These are phyloP conservation scores for Talaromyces amestolkiae DNA, from an alignment of 2,329 filamentous ascomycete species.

Conservation along the genomic window DNA sequence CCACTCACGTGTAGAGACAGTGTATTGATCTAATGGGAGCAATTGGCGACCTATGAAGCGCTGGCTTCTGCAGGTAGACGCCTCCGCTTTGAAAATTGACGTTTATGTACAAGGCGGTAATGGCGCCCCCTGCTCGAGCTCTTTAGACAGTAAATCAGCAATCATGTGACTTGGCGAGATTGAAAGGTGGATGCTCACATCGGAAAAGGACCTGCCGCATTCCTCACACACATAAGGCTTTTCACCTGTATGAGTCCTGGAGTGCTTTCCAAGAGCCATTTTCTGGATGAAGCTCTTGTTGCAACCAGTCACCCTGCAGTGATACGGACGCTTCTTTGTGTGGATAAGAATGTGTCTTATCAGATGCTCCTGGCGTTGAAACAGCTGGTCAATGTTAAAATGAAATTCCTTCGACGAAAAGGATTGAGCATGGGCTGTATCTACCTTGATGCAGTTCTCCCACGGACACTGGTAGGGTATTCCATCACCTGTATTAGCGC, in stretches of 20 bases:
- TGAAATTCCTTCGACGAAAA: not conserved
- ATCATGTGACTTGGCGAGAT: too few species aligned
- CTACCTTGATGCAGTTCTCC: conserved; percentile 45
- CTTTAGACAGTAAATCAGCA: too few species aligned
- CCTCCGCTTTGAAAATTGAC: too few species aligned
- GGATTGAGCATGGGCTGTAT: conserved; percentile 4
- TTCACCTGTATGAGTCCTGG: conserved; percentile 44
- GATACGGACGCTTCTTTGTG: conserved; percentile 49
- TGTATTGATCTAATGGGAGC: too few species aligned
- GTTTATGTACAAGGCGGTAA: too few species aligned
- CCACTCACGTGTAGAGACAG: too few species aligned
- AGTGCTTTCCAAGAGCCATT: conserved; percentile 46
- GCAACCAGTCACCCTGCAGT: conserved; percentile 44
- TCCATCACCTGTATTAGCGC: not conserved
- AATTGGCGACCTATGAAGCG: too few species aligned
- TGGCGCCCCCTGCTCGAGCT: too few species aligned
- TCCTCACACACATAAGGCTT: conserved; percentile 44
- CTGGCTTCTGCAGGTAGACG: too few species aligned
- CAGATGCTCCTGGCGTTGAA: conserved; percentile 50
- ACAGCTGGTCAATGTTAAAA: conserved; percentile 33
- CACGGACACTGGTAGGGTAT: conserved; percentile 29
- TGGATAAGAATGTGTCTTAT: conserved; percentile 48
- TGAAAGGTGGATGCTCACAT: conserved; percentile 31
- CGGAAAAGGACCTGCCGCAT: conserved; percentile 44
- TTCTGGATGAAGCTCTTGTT: conserved; percentile 49